Evolutionary conservation across 345 rosid genomes (phyloP), one percentile per base, ranked within the genome.

Genomic region (Jatropha curcas): DNA sequence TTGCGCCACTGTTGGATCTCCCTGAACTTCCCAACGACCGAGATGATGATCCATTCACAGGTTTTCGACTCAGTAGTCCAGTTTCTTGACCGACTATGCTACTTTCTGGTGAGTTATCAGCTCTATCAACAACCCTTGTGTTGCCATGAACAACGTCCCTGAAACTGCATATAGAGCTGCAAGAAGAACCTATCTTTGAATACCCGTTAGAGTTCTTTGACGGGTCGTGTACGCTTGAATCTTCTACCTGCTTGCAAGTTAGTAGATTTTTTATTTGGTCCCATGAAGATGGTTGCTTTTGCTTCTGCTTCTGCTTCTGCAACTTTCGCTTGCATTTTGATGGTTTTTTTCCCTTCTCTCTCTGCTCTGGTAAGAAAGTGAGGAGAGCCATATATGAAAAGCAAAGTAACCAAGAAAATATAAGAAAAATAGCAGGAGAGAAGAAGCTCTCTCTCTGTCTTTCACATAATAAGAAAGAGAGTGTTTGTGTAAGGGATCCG

Each of bases 181-280:
- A 92, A 4, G 99, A 95, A 16, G 99, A 91, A 33, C 96, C 82
- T 0, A 88, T 65, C 16, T 79, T 82, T 22, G 84, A 73, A 79
- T 81, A 75, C 19, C 70, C 83, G n/a, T 52, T 46, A 34, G 76
- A 59, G 77, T 72, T 80, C 78, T 87, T 88, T 7, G 96, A 85
- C 0, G 99, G 97, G 77, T 92, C 96, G 77, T 85, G 96, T 20
- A 95, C 90, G 57, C 73, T 82, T 25, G 94, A 82, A 11, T 86
- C 88, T 80, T 95, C 93, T 71, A 95, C 75, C 81, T 92, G 97
- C 41, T 91, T 95, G 85, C 98, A 95, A 61, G 89, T 87, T 30
- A 95, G 88, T 31, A 95, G 74, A 86, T 89, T 92, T 89, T 92
- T 95, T 90, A 95, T 74, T 78, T 95, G 99, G 90, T 89, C 91